Evolutionary conservation across 495 filamentous ascomycete genomes (phyloP), one percentile per base, ranked within the genome.

Genomic region (Penicillium steckii): DNA sequence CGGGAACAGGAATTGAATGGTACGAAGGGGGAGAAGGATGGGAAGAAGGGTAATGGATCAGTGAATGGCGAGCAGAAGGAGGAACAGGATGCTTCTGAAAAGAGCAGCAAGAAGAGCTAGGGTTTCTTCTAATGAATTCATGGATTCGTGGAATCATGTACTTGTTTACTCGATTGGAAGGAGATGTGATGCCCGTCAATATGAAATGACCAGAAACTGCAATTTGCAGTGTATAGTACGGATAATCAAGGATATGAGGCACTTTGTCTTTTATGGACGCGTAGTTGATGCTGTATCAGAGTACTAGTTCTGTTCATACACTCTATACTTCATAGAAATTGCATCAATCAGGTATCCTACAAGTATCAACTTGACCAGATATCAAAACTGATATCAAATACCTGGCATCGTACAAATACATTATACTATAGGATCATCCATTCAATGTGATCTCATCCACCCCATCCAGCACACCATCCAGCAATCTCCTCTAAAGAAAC

Each of bases 391-490:
- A n/a, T n/a, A n/a, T n/a, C n/a, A n/a, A n/a, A n/a, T n/a, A n/a
- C n/a, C n/a, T n/a, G 18, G 32, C 46, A 25, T 2, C 43, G n/a
- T 45, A 45, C 7, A 25, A 22, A 3, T 4, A 24, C 18, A 25
- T 27, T 19, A n/a, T n/a, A n/a, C 21, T 22, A 35, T 19, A 9
- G 27, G 9, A 48, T 15, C 9, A 42, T 25, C 26, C n/a, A n/a
- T n/a, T n/a, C n/a, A n/a, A n/a, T n/a, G n/a, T 37, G n/a, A 35
- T 15, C 18, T 73, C 67, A 76, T 15, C 66, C 71, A 22, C 70
- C 70, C 73, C 86, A 80, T 50, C 88, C 88, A 32, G 80, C 86
- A 61, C 84, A 87, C 79, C 88, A 81, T 18, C 86, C 93, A 15
- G 86, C 91, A 75, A 88, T 73, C 73, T 91, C 88, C 59, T 85